phyloP scores from a whole-genome alignment of 106 monocot genomes.

The Acanthochlamys bracteata region DNA sequence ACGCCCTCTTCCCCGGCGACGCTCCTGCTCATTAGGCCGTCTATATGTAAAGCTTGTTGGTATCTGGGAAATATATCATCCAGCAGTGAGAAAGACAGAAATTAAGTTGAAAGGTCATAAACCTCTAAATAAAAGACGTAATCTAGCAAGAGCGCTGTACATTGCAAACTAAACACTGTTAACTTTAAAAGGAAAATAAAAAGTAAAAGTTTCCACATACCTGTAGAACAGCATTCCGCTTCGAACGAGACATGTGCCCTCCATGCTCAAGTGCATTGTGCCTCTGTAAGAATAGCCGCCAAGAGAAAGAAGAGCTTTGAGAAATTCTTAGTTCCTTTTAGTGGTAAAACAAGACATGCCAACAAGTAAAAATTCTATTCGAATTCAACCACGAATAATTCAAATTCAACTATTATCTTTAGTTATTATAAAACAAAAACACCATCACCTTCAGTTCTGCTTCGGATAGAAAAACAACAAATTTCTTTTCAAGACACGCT shows the following conservation, averaged over 20 bases:
- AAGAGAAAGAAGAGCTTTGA: no score
- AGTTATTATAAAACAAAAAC: no score
- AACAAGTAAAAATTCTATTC: background rate
- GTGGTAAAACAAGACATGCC: background rate
- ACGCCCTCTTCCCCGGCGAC: constrained; percentile 65
- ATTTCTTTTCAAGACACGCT: constrained; percentile 79
- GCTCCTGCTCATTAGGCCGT: constrained; percentile 52
- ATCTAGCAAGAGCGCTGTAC: no score
- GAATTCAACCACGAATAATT: background rate
- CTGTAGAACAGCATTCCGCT: constrained; percentile 96
- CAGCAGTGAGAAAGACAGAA: background rate
- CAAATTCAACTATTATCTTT: background rate
- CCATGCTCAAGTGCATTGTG: constrained; percentile 90
- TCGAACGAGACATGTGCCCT: constrained; percentile 83
- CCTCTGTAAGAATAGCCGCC: constrained; percentile 35
- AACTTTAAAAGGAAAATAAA: background rate
- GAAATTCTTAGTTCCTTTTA: no score
- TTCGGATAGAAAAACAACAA: constrained; percentile 82
- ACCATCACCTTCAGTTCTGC: constrained; percentile 96
- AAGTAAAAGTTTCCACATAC: constrained; percentile 18
- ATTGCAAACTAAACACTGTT: no score
- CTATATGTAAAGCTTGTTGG: constrained; percentile 90
- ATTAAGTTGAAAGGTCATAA: background rate
- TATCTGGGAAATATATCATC: constrained; percentile 33
- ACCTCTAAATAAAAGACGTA: background rate